A percentile compares a stretch with the other conserved stretches of the same genome.
Conservation (phyloP, 139 green algal species). For the Raphidocelis subcapitata region DNA sequence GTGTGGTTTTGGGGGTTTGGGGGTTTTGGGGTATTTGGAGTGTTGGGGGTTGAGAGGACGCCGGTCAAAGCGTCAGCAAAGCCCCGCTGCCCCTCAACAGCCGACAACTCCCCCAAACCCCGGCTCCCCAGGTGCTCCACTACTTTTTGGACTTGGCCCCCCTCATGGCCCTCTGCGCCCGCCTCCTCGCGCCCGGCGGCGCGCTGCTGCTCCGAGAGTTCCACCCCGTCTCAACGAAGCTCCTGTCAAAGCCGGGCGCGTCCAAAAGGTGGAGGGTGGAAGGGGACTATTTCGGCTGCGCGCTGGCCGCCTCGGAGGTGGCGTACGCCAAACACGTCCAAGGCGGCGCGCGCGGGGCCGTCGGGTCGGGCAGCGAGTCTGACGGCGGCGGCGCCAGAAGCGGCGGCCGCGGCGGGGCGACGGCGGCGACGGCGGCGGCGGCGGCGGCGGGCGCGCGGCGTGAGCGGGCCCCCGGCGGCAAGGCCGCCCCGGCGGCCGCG, state of each 20-base stretch:
- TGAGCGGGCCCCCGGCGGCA: background rate
- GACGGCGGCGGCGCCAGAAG: background rate
- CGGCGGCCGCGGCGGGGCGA: background rate
- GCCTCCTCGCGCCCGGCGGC: conserved; percentile 34
- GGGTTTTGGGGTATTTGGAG: no score
- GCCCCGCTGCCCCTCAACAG: no score
- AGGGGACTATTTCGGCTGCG: conserved; percentile 19
- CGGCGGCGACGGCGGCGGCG: background rate
- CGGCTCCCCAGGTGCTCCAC: conserved; percentile 34
- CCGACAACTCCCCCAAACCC: no score
- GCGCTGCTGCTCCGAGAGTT: conserved; percentile 45
- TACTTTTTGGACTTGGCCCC: conserved; percentile 45
- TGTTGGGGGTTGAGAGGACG: no score
- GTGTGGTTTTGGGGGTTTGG: no score
- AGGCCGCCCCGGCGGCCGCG: background rate
- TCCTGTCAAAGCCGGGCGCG: conserved; percentile 12
- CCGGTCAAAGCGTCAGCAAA: no score
- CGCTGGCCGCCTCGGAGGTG: conserved; percentile 23
- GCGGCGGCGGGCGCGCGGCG: background rate
- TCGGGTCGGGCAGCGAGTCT: no score
- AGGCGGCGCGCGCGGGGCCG: background rate
- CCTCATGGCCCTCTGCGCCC: conserved; percentile 24
- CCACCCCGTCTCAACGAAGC: conserved; percentile 50
- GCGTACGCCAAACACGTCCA: conserved; percentile 44
- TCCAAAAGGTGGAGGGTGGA: background rate